A percentile compares a stretch with the other conserved stretches of the same genome.
These are phyloP conservation scores for Suillus clintonianus DNA, from an alignment of 768 basidiomycete species.

Conservation along the genomic window DNA sequence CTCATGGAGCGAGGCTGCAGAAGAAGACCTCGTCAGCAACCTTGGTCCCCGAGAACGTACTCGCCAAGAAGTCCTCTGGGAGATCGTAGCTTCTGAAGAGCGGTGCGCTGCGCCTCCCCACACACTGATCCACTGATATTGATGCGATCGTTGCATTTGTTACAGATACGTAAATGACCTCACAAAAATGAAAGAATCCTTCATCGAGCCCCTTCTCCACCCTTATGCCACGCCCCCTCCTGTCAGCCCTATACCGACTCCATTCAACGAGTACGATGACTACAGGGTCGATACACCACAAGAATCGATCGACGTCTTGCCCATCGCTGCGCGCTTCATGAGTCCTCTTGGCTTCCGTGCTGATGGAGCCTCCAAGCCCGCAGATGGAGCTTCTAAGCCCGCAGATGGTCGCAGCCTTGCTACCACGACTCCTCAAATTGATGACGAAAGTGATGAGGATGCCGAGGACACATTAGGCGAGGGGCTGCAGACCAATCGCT, in stretches of 20 bases:
- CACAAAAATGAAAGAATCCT: constrained; percentile 89
- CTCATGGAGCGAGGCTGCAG: constrained; percentile 94
- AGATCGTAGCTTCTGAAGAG: constrained; percentile 96
- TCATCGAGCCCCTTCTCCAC: constrained; percentile 87
- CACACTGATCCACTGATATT: constrained; percentile 3
- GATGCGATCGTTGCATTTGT: not conserved
- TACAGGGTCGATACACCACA: constrained; percentile 66
- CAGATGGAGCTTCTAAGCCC: constrained; percentile 26
- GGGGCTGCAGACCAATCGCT: constrained; percentile 20
- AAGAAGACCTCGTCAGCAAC: constrained; percentile 91
- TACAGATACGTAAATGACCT: constrained; percentile 90
- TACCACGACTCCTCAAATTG: constrained; percentile 57
- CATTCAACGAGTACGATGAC: constrained; percentile 68
- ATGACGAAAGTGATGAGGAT: constrained; percentile 72
- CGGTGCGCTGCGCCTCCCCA: constrained; percentile 50
- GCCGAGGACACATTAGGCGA: constrained; percentile 50
- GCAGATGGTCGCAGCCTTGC: constrained; percentile 50
- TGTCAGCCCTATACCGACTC: constrained; percentile 54
- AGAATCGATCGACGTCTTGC: constrained; percentile 76
- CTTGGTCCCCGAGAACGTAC: constrained; percentile 93
- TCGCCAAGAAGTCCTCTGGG: constrained; percentile 93
- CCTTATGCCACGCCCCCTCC: constrained; percentile 54
- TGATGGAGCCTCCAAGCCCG: constrained; percentile 45
- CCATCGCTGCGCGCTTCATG: constrained; percentile 92
- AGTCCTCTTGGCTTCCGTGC: constrained; percentile 55